Percentiles rank a stretch among this genome's conserved stretches.
These are phyloP conservation scores for Mycothermus thermophilus DNA, from an alignment of 495 filamentous ascomycete species.

Conservation along the genomic window DNA sequence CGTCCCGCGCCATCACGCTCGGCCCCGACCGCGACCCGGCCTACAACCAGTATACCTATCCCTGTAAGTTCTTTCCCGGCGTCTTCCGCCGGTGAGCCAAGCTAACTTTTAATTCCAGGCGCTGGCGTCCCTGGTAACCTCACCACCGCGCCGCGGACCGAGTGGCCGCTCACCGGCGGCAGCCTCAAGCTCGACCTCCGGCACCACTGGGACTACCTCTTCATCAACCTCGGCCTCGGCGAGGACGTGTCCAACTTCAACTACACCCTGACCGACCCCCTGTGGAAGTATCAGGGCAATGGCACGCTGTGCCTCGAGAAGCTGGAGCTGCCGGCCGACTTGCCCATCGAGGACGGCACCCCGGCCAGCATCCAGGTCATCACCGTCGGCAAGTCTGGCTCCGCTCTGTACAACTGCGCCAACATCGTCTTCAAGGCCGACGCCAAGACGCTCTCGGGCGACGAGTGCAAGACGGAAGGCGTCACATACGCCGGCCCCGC, in stretches of 20 bases:
- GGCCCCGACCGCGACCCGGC: constrained; percentile 7
- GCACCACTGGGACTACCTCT: constrained; percentile 45
- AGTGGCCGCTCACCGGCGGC: constrained; percentile 47
- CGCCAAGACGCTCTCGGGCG: constrained; percentile 25
- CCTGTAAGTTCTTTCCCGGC: constrained; percentile 31
- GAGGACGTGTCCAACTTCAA: constrained; percentile 43
- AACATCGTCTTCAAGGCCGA: constrained; percentile 43
- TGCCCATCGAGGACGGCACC: constrained; percentile 34
- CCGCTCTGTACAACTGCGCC: constrained; percentile 50
- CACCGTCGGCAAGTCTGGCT: constrained; percentile 34
- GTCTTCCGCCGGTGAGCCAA: background rate
- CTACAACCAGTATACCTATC: constrained; percentile 42
- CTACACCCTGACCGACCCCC: constrained; percentile 35
- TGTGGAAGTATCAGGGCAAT: constrained; percentile 47
- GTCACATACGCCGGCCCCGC: constrained; percentile 11
- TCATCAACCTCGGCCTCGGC: constrained; percentile 50
- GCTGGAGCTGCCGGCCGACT: constrained; percentile 28
- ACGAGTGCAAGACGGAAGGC: constrained; percentile 36
- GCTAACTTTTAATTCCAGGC: constrained; percentile 26
- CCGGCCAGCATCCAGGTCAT: constrained; percentile 44
- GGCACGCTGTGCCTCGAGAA: constrained; percentile 45
- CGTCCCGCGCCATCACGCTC: constrained; percentile 42
- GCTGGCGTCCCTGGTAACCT: constrained; percentile 37
- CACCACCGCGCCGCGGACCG: constrained; percentile 38
- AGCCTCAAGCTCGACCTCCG: constrained; percentile 36